Conservation (phyloP, 768 basidiomycete genomes). For the Phlebiopsis gigantea region DNA sequence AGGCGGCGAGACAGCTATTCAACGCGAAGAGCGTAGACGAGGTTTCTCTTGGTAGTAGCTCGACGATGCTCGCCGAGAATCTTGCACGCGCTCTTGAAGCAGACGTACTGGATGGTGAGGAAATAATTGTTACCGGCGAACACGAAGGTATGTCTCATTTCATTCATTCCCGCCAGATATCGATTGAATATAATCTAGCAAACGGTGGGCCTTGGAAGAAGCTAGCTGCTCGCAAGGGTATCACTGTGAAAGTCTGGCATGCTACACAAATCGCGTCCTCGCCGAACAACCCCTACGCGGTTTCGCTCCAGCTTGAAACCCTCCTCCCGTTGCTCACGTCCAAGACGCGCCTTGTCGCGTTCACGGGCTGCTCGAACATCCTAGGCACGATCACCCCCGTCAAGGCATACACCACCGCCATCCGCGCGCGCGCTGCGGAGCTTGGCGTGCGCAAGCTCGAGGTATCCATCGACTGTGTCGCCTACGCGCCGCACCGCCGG, state of each 20-base stretch:
- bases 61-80: slow-evolving; percentile 67
- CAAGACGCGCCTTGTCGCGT: slow-evolving; percentile 68
- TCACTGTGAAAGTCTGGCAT: slow-evolving; percentile 55
- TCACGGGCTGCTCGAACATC: slow-evolving; percentile 73
- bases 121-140: slow-evolving; percentile 74
- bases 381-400: slow-evolving; percentile 64
- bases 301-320: slow-evolving; percentile 46
- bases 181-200: slow-evolving; percentile 34
- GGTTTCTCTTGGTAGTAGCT: slow-evolving; percentile 61
- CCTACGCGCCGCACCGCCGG: slow-evolving; percentile 67
- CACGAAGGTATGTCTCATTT: slow-evolving; percentile 55
- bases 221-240: slow-evolving; percentile 53
- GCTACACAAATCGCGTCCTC: slow-evolving; percentile 32
- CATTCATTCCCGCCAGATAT: neutral
- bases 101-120: slow-evolving; percentile 54
- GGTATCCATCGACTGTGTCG: slow-evolving; percentile 71
- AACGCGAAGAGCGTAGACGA: slow-evolving; percentile 60
- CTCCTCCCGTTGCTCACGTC: slow-evolving; percentile 57
- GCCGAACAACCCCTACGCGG: slow-evolving; percentile 59
- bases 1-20: slow-evolving; percentile 52
- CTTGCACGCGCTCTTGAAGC: slow-evolving; percentile 56
- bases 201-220: slow-evolving; percentile 77
- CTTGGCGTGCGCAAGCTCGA: slow-evolving; percentile 58
- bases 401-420: slow-evolving; percentile 46
- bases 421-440: slow-evolving; percentile 44